These are phyloP conservation scores for Tubosaeta brunneosetosa DNA, from an alignment of 768 basidiomycete genomes.

Conservation along the genomic window DNA sequence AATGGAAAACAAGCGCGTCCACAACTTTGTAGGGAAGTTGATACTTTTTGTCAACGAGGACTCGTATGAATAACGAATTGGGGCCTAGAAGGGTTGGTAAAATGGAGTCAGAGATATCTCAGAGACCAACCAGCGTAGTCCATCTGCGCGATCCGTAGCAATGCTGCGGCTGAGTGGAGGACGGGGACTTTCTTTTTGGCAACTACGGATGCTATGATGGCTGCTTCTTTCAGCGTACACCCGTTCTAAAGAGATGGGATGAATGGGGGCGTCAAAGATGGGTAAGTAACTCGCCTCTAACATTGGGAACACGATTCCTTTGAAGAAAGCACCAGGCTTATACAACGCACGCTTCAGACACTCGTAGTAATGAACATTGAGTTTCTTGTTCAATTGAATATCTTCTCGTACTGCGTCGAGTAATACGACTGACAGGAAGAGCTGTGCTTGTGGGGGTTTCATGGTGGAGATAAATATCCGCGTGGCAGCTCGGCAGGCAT, in stretches of 20 bases:
- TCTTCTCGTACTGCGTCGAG: constrained; percentile 87
- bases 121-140: constrained; percentile 74
- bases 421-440: constrained; percentile 89
- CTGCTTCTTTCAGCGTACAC: constrained; percentile 90
- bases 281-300: constrained; percentile 63
- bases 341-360: constrained; percentile 88
- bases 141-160: constrained; percentile 92
- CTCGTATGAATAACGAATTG: constrained; percentile 94
- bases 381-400: constrained; percentile 79
- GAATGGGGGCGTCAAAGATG: constrained; percentile 26
- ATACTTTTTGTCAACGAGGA: constrained; percentile 96
- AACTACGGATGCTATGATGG: constrained; percentile 88
- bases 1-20: constrained; percentile 96
- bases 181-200: constrained; percentile 90
- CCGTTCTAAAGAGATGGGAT: constrained; percentile 45
- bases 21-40: constrained; percentile 97
- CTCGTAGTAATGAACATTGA: constrained; percentile 92
- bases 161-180: constrained; percentile 93
- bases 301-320: constrained; percentile 94
- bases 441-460: constrained; percentile 90
- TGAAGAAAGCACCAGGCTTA: constrained; percentile 98
- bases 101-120: neutral
- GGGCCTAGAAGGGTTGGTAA: constrained; percentile 47
- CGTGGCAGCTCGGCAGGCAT: constrained; percentile 91
- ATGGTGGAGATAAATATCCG: constrained; percentile 95